Percentiles rank a stretch among this genome's conserved stretches.
Evolutionary conservation across 2,329 filamentous ascomycete species (phyloP).

Genomic region (Neophaeococcomyces mojaviensis): DNA sequence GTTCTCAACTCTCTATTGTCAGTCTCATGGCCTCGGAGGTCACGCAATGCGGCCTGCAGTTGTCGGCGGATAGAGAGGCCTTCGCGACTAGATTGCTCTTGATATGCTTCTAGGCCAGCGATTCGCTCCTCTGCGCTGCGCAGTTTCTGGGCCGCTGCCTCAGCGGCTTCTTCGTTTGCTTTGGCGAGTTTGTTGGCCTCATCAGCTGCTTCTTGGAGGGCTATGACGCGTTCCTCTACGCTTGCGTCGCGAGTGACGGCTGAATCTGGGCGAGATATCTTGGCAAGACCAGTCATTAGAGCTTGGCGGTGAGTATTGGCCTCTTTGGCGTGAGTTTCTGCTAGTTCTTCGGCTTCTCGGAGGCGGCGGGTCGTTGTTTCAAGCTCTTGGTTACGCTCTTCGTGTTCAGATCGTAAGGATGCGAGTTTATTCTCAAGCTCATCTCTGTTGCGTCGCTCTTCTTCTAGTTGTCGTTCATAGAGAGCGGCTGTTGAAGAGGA

Average conservation of each 20-base stretch:
- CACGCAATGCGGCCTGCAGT: conserved; percentile 73
- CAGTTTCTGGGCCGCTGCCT: conserved; percentile 78
- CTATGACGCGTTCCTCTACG: conserved; percentile 52
- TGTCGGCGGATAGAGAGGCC: conserved; percentile 84
- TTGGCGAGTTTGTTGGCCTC: conserved; percentile 72
- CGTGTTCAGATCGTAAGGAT: conserved; percentile 73
- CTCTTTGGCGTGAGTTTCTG: conserved; percentile 79
- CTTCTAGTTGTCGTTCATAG: conserved; percentile 72
- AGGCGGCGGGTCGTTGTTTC: conserved; percentile 66
- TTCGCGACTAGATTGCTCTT: conserved; percentile 93
- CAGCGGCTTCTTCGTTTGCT: conserved; percentile 82
- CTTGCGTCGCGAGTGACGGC: conserved; percentile 42
- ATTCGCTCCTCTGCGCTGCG: conserved; percentile 93
- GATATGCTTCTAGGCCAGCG: conserved; percentile 90
- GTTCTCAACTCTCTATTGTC: conserved; percentile 76
- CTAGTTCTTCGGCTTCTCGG: conserved; percentile 78
- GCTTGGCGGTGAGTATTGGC: conserved; percentile 77
- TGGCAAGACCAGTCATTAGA: conserved; percentile 74
- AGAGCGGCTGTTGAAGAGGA: conserved; percentile 69
- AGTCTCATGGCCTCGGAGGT: conserved; percentile 72
- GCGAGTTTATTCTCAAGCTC: conserved; percentile 67
- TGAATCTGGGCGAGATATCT: conserved; percentile 47
- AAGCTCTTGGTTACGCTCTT: conserved; percentile 69
- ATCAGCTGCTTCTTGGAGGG: conserved; percentile 72
- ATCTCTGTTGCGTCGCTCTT: conserved; percentile 71